phyloP scores from a whole-genome alignment of 352 stramenopile species.

The Phytopythium oedochilum region DNA sequence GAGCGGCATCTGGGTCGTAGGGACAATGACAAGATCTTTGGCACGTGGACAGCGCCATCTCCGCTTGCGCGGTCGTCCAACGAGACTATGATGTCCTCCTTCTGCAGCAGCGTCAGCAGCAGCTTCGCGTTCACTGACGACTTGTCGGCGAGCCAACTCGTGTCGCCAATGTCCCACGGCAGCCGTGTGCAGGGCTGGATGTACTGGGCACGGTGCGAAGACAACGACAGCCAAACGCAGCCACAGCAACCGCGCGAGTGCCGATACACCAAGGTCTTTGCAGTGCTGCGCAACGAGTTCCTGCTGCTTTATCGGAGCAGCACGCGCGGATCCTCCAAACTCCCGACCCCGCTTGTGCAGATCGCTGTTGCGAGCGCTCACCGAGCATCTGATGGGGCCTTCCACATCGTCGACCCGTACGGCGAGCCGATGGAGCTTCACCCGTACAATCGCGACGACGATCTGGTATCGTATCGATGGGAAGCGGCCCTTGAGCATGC shows the following conservation, averaged over 20 bases:
- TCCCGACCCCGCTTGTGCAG: slow-evolving; percentile 45
- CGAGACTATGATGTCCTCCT: slow-evolving; percentile 14
- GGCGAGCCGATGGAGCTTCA: slow-evolving; percentile 72
- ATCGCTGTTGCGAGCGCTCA: slow-evolving; percentile 52
- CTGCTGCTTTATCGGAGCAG: slow-evolving; percentile 58
- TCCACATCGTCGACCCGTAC: slow-evolving; percentile 55
- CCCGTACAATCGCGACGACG: slow-evolving; percentile 56
- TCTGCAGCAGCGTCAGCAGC: slow-evolving; percentile 18
- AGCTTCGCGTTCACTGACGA: slow-evolving; percentile 13
- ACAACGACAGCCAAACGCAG: slow-evolving; percentile 13
- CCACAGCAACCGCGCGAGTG: slow-evolving; percentile 2
- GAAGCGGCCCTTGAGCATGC: slow-evolving; percentile 50
- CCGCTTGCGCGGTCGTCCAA: slow-evolving; percentile 11
- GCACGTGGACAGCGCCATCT: slow-evolving; percentile 5
- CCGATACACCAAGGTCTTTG: slow-evolving; percentile 71
- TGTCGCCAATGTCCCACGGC: slow-evolving; percentile 28
- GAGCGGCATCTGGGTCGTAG: slow-evolving; percentile 1
- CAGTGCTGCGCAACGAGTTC: slow-evolving; percentile 62
- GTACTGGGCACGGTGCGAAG: slow-evolving; percentile 55
- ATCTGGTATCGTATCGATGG: slow-evolving; percentile 23
- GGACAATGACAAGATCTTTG: slow-evolving; percentile 15
- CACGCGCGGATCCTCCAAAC: slow-evolving; percentile 30
- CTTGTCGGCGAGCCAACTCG: slow-evolving; percentile 9
- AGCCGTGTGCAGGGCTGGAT: slow-evolving; percentile 58
- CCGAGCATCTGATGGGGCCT: slow-evolving; percentile 32